A percentile compares a stretch with the other conserved stretches of the same genome.
These are phyloP conservation scores for Escovopsis sp. DNA, from an alignment of 2,329 filamentous ascomycete species.

Conservation along the genomic window DNA sequence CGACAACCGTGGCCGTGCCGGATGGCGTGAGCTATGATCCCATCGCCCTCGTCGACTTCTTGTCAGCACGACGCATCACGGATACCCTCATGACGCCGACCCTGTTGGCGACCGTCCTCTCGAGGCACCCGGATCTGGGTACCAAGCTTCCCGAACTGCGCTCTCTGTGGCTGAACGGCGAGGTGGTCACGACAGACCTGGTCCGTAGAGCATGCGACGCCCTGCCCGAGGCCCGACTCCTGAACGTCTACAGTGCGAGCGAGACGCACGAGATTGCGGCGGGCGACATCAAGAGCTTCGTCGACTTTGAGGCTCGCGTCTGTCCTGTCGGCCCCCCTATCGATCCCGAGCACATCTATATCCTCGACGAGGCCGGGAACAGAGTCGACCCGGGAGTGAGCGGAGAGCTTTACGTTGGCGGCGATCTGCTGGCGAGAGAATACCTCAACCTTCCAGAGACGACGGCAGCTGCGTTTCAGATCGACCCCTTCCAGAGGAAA, in stretches of 20 bases:
- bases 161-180: slow-evolving; percentile 68
- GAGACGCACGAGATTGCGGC: slow-evolving; percentile 72
- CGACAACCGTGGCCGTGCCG: slow-evolving; percentile 60
- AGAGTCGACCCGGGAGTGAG: slow-evolving; percentile 45
- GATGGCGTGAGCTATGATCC: slow-evolving; percentile 70
- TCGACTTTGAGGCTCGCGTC: slow-evolving; percentile 47
- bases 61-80: slow-evolving; percentile 51
- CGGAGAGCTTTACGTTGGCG: slow-evolving; percentile 65
- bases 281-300: slow-evolving; percentile 56
- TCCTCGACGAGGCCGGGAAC: slow-evolving; percentile 55
- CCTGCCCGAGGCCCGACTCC: slow-evolving; percentile 48
- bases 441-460: slow-evolving; percentile 71
- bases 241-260: slow-evolving; percentile 72
- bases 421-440: slow-evolving; percentile 56
- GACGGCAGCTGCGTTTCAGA: slow-evolving; percentile 56
- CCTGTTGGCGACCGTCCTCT: slow-evolving; percentile 57
- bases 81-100: slow-evolving; percentile 79
- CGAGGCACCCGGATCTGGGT: slow-evolving; percentile 52
- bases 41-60: slow-evolving; percentile 54
- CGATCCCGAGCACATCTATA: slow-evolving; percentile 54
- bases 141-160: slow-evolving; percentile 49
- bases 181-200: slow-evolving; percentile 68
- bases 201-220: slow-evolving; percentile 52
- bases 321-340: slow-evolving; percentile 62
- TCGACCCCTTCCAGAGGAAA: slow-evolving; percentile 41